Conservation (phyloP, 768 basidiomycete species). For the Mycena indigotica region DNA sequence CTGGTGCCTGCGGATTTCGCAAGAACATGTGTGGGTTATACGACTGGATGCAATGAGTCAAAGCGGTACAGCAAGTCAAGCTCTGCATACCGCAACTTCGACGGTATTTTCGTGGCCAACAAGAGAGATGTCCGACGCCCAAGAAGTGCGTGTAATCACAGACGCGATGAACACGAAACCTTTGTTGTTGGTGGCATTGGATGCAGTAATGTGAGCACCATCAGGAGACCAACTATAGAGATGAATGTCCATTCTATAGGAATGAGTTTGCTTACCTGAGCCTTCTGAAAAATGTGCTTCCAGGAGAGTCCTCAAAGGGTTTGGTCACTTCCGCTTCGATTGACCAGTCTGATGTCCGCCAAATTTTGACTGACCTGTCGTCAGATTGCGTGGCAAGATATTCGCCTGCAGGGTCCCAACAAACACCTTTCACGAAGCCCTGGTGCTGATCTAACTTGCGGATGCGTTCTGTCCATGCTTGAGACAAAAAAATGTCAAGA, state of each 20-base stretch:
- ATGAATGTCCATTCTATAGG: not conserved
- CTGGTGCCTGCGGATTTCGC: slow-evolving; percentile 64
- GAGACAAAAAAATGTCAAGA: not conserved
- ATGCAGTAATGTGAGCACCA: slow-evolving; percentile 96
- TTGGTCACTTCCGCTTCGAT: slow-evolving; percentile 83
- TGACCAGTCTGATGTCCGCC: slow-evolving; percentile 92
- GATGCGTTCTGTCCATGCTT: slow-evolving; percentile 63
- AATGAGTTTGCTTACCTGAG: slow-evolving; percentile 57
- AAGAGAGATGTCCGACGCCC: slow-evolving; percentile 90
- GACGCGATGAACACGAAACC: slow-evolving; percentile 98
- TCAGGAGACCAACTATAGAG: slow-evolving; percentile 93
- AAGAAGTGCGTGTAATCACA: slow-evolving; percentile 86
- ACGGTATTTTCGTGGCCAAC: slow-evolving; percentile 98
- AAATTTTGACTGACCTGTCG: slow-evolving; percentile 94
- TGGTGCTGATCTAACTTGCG: slow-evolving; percentile 85
- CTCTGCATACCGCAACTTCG: slow-evolving; percentile 79
- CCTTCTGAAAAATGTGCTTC: slow-evolving; percentile 91
- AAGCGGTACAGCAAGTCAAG: slow-evolving; percentile 1
- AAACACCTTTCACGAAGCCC: slow-evolving; percentile 98
- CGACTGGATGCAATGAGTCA: slow-evolving; percentile 43
- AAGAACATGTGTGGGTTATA: slow-evolving; percentile 97
- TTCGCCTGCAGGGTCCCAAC: slow-evolving; percentile 98
- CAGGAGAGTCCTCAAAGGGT: slow-evolving; percentile 92
- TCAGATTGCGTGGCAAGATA: slow-evolving; percentile 98
- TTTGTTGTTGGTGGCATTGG: slow-evolving; percentile 94